These are phyloP conservation scores for Ogataea methylovora DNA, from an alignment of 805 yeast species.

Conservation along the genomic window DNA sequence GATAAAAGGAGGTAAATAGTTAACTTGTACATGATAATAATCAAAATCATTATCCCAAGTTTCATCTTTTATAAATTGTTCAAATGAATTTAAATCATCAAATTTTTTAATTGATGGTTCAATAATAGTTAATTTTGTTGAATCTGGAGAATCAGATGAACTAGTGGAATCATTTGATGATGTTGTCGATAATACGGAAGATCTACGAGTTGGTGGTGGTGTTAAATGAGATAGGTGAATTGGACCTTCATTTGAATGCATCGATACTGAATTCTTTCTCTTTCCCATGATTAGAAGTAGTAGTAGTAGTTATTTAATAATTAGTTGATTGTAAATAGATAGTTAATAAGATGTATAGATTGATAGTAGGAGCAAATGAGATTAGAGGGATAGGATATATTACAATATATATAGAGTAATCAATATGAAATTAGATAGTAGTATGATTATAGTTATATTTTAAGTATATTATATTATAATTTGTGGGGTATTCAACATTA, in stretches of 20 bases:
- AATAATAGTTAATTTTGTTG: conserved; percentile 1
- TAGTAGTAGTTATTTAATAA: too few relatives aligned
- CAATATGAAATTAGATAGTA: too few relatives aligned
- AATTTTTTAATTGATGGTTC: conserved; percentile 28
- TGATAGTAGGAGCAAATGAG: too few relatives aligned
- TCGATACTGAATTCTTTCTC: conserved; percentile 10
- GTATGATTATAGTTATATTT: too few relatives aligned
- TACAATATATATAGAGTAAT: too few relatives aligned
- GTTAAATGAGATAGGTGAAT: conserved; percentile 24
- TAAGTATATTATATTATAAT: too few relatives aligned
- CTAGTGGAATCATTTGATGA: conserved; percentile 2
- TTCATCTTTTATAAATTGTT: conserved; percentile 55
- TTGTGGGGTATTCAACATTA: too few relatives aligned
- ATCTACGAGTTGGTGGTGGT: conserved; percentile 11
- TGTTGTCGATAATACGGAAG: conserved; percentile 8
- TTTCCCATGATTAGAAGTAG: conserved; percentile 13
- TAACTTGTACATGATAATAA: conserved; percentile 12
- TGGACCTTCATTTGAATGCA: conserved; percentile 19
- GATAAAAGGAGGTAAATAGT: conserved; percentile 42
- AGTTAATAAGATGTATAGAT: too few relatives aligned
- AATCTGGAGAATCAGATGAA: conserved; percentile 2
- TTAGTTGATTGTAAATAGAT: too few relatives aligned
- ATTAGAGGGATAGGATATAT: too few relatives aligned
- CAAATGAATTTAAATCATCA: conserved; percentile 56
- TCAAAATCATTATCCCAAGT: conserved; percentile 19